Conservation (phyloP, 2,329 filamentous ascomycete species). For the Immersiporthe knoxdaviesiana region DNA sequence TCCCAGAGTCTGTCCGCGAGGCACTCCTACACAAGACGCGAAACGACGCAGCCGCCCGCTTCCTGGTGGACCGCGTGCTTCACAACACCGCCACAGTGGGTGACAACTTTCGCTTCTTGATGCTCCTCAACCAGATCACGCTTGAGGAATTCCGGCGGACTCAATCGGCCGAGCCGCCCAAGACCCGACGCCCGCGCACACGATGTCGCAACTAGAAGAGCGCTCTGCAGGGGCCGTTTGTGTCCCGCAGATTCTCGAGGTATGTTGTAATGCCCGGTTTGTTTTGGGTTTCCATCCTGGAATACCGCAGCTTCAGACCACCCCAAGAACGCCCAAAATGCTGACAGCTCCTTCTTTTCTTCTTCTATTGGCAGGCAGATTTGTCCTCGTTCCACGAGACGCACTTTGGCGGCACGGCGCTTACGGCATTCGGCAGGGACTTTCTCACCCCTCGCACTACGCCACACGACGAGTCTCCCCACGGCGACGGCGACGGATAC, state of each 20-base stretch:
- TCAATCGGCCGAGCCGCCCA: slow-evolving; percentile 12
- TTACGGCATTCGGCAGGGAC: slow-evolving; percentile 49
- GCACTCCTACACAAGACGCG: not conserved
- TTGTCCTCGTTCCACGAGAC: slow-evolving; percentile 59
- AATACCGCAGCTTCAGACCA: not conserved
- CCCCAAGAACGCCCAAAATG: not conserved
- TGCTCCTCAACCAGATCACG: slow-evolving; percentile 13
- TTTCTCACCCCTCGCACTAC: slow-evolving; percentile 45
- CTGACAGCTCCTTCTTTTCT: not conserved
- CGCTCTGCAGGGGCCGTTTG: slow-evolving; percentile 29
- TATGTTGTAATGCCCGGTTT: slow-evolving; percentile 32
- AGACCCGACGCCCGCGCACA: slow-evolving; percentile 10
- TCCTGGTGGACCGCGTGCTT: slow-evolving; percentile 2
- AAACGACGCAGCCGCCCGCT: slow-evolving; percentile 6
- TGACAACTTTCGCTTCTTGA: slow-evolving; percentile 9
- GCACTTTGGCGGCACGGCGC: slow-evolving; percentile 59
- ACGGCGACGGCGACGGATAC: slow-evolving; percentile 37
- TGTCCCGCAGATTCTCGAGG: slow-evolving; percentile 44
- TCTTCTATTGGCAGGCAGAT: slow-evolving; percentile 53
- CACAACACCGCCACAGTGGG: not conserved
- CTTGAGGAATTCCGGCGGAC: slow-evolving; percentile 10
- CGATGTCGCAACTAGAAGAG: slow-evolving; percentile 24
- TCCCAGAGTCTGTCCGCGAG: not conserved
- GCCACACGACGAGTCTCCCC: slow-evolving; percentile 33
- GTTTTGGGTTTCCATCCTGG: slow-evolving; percentile 25